Conservation (phyloP, 495 filamentous ascomycete genomes). For the Mycothermus thermophilus region DNA sequence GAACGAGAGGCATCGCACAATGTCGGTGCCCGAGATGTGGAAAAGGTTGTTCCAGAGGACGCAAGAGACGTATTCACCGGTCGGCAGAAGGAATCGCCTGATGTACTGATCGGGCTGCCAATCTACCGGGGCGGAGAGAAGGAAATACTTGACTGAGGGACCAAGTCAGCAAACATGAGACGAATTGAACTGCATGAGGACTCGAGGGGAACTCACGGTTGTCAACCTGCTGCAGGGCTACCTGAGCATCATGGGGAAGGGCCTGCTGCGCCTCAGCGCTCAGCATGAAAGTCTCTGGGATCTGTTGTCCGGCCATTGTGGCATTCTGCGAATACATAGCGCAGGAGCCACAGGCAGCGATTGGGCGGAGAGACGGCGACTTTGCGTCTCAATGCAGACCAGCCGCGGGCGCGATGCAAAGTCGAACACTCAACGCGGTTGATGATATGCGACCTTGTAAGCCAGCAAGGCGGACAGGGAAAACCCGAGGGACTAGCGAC, state of each 20-base stretch:
- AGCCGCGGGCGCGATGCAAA: background rate
- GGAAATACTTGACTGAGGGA: conserved; percentile 88
- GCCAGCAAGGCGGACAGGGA: conserved; percentile 1
- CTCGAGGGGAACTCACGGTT: conserved; percentile 60
- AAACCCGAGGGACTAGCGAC: no score
- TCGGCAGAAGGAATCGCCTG: conserved; percentile 84
- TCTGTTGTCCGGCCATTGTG: conserved; percentile 48
- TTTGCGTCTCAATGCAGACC: conserved; percentile 6
- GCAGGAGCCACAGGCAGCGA: conserved; percentile 6
- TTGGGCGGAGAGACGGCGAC: conserved; percentile 5
- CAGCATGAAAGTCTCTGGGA: conserved; percentile 97
- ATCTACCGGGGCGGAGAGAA: conserved; percentile 95
- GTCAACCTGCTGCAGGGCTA: conserved; percentile 95
- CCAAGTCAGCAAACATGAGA: conserved; percentile 10
- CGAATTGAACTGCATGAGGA: no score
- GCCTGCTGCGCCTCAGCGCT: conserved; percentile 92
- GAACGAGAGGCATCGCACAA: conserved; percentile 95
- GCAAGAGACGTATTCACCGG: conserved; percentile 96
- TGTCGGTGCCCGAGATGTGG: conserved; percentile 97
- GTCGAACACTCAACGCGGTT: conserved; percentile 8
- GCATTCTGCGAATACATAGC: conserved; percentile 41
- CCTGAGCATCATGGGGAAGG: conserved; percentile 89
- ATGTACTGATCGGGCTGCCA: conserved; percentile 97
- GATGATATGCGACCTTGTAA: conserved; percentile 7
- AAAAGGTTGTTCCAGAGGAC: conserved; percentile 97